Evolutionary conservation across 2,329 filamentous ascomycete genomes (phyloP), one percentile per base, ranked within the genome.

Genomic region (Boeremia exigua): DNA sequence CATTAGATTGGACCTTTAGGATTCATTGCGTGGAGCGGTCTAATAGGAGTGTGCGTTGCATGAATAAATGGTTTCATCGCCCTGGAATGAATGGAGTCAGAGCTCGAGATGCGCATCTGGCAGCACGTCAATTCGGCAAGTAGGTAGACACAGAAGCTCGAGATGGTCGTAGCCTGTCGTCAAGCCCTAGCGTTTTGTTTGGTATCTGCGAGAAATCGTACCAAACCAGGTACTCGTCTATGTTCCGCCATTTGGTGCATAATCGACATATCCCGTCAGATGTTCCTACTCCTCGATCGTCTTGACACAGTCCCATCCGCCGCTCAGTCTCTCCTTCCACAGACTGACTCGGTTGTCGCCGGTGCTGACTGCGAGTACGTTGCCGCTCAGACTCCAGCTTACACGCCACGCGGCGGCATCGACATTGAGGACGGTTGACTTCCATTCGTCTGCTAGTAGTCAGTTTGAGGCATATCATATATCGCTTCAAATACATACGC

Each of bases 301-400:
- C 85, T 96, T 97, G 64, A 98, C 91, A 70, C 90, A 91, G 79
- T 98, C 93, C 95, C 95, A 99, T 73, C 96, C 91, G 51, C 95
- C 95, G 75, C 90, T 90, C 67, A 99, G 81, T 75, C 96, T 96
- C 84, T 99, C 95, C 84, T 98, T 99, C 94, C 94, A 99, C 76
- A 99, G 78, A 49, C 89, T 96, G 52, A 99, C 93, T 80, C 96
- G 93, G 82, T 99, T 99, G 79, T 99, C 94, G 25, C 90, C 91
- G 34, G 92, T 92, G 73, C 90, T 95, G 60, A 97, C 92, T 9
- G 95, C 95, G 68, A 99, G 82, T 17, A 98, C 93, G 75, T 99
- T 99, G 48, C 95, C 95, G 76, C 92, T 96, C 73, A 98, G 82
- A 68, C 92, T 96, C 95, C 95, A 99, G 82, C 92, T 97, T 40